Percentiles rank a stretch among this genome's conserved stretches.
Evolutionary conservation across 306 rosid species (phyloP).

Genomic region (Cyamopsis tetragonoloba): DNA sequence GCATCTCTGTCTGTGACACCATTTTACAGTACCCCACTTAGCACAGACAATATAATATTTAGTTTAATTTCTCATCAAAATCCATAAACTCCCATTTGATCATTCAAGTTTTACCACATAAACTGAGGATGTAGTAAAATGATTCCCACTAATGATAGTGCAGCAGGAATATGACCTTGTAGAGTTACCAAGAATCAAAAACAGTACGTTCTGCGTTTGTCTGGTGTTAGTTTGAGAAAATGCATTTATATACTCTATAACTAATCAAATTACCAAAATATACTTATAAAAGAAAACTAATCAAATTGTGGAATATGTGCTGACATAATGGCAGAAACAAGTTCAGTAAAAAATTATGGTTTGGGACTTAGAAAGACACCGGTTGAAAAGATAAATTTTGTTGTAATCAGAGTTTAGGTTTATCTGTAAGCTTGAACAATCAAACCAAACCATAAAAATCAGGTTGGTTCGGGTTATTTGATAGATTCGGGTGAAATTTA

Average conservation of each 20-base stretch:
- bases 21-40: background rate
- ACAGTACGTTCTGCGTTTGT: background rate
- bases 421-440: no score
- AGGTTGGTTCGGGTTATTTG: no score
- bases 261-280: background rate
- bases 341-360: no score
- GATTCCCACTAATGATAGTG: slow-evolving; percentile 22
- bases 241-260: background rate
- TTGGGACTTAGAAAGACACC: no score
- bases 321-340: no score
- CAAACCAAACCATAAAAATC: no score
- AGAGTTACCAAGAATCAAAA: slow-evolving; percentile 21
- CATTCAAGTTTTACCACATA: slow-evolving; percentile 8
- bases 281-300: no score
- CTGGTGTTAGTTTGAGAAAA: background rate
- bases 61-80: background rate
- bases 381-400: no score
- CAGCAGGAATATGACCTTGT: slow-evolving; percentile 22
- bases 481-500: no score
- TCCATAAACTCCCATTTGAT: background rate
- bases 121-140: slow-evolving; percentile 4
- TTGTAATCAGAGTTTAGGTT: no score
- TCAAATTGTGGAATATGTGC: no score
- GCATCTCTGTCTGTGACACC: background rate
- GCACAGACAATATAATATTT: background rate